phyloP scores from a whole-genome alignment of 441 rosid species.

The Viola pubescens region DNA sequence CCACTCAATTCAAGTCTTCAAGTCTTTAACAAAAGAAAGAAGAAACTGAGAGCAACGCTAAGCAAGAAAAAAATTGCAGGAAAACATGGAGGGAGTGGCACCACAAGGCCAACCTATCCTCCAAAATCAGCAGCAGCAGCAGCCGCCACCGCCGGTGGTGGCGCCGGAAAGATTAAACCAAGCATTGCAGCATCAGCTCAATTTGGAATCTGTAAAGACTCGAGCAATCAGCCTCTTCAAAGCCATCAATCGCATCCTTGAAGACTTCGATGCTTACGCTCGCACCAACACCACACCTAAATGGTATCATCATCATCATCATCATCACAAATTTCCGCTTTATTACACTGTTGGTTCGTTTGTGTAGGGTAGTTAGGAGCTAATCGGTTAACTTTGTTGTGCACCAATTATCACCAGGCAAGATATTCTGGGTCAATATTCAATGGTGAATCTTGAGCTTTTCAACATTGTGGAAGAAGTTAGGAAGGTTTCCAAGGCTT shows the following conservation, averaged over 20 bases:
- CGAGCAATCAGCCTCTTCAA: constrained; percentile 74
- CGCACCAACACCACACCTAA: constrained; percentile 80
- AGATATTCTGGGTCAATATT: constrained; percentile 82
- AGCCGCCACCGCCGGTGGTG: constrained; percentile 27
- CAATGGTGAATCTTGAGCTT: constrained; percentile 93
- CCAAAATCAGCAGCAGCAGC: constrained; percentile 32
- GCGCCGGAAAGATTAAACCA: constrained; percentile 59
- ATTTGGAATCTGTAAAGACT: constrained; percentile 67
- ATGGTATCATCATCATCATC: constrained; percentile 38
- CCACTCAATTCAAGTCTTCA: background rate
- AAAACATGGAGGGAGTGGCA: constrained; percentile 41
- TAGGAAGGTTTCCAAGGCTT: constrained; percentile 77
- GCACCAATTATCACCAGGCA: constrained; percentile 42
- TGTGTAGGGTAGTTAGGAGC: too few relatives aligned
- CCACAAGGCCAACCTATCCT: constrained; percentile 39
- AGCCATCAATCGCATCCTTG: constrained; percentile 81
- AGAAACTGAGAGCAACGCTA: background rate
- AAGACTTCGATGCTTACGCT: constrained; percentile 66
- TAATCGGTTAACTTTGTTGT: background rate
- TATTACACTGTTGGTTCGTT: background rate
- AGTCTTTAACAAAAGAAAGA: background rate
- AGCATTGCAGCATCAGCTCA: constrained; percentile 59
- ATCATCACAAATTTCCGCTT: background rate
- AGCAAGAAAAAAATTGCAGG: constrained; percentile 9
- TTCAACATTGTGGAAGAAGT: constrained; percentile 86